Conservation (phyloP, 2,329 filamentous ascomycete genomes). For the Scytalidium lignicola region DNA sequence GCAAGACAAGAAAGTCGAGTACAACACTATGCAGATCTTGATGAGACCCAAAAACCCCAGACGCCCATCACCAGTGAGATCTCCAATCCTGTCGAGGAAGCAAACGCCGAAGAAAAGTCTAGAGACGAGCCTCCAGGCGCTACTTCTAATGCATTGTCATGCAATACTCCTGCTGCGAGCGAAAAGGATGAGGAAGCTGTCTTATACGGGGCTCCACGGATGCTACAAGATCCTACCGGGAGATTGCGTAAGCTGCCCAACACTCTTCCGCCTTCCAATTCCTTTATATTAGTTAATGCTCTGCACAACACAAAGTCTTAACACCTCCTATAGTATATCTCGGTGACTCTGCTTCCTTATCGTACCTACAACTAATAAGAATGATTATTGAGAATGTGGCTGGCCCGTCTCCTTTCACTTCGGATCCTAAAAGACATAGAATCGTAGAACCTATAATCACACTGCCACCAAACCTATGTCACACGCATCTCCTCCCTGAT, state of each 20-base stretch:
- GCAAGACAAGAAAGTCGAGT: not conserved
- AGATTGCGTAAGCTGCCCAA: slow-evolving; percentile 44
- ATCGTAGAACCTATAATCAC: slow-evolving; percentile 46
- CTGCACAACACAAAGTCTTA: not conserved
- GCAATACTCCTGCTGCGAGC: slow-evolving; percentile 22
- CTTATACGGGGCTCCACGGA: slow-evolving; percentile 48
- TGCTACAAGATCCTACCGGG: slow-evolving; percentile 55
- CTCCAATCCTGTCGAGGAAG: not conserved
- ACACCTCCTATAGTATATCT: slow-evolving; percentile 15
- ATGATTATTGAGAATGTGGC: slow-evolving; percentile 52
- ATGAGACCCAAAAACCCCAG: not conserved
- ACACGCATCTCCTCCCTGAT: slow-evolving; percentile 51
- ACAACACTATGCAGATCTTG: not conserved
- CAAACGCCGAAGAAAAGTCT: not conserved
- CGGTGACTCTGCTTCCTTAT: slow-evolving; percentile 22
- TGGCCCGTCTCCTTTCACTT: slow-evolving; percentile 44
- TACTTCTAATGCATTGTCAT: slow-evolving; percentile 11
- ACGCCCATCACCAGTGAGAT: not conserved
- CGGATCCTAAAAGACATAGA: slow-evolving; percentile 17
- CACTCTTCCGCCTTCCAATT: not conserved
- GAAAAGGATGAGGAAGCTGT: slow-evolving; percentile 49
- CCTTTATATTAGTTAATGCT: not conserved
- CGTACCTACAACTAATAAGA: slow-evolving; percentile 37
- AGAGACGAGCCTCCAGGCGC: not conserved
- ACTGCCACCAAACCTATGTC: slow-evolving; percentile 38